Evolutionary conservation across 2,329 filamentous ascomycete species (phyloP), one percentile per base, ranked within the genome.

Genomic region (Pyrenochaeta sp.): DNA sequence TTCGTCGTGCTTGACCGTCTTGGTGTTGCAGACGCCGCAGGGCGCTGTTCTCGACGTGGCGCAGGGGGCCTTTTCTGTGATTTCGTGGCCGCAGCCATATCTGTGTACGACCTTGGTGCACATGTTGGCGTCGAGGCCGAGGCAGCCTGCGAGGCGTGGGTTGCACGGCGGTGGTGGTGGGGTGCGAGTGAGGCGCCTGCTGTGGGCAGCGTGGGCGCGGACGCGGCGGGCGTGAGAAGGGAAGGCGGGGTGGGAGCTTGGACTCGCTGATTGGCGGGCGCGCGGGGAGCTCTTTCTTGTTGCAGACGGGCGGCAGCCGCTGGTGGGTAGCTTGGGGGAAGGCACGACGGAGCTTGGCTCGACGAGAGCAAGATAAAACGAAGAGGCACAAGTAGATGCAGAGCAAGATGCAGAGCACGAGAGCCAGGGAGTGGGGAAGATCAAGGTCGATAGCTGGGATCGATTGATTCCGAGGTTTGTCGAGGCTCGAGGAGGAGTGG

Each of bases 71-170:
- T 75, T 77, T 52, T 79, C 77, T 42, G 70, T 64, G 33, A 73
- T 70, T 53, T 73, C 71, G 66, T 81, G 79, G 61, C 77, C 78
- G 67, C 80, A 82, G 62, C 73, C 71, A 68, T 81, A 82, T 48
- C 69, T 67, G 72, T 81, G 79, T 61, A 79, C 73, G 60, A 81
- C 74, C 66, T 78, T 72, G 52, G 75, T 79, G 68, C 80, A 82
- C 79, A 81, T 81, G 64, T 47, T 64, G 63, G 63, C 58, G 60
- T 54, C 46, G 44, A 43, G 60, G 54, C 50, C 45, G 49, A 39
- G 35, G 49, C 20, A 27, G 23, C 4, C 23, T 27, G 23, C 43
- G 53, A 51, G 58, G 43, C 54, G 51, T 56, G 52, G 51, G 68
- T 61, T 49, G 55, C 58, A 58, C 59, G 53, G 61, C 58, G 66